These are phyloP conservation scores for Jamesozyma jinghongensis DNA, from an alignment of 805 yeast genomes.

Conservation along the genomic window DNA sequence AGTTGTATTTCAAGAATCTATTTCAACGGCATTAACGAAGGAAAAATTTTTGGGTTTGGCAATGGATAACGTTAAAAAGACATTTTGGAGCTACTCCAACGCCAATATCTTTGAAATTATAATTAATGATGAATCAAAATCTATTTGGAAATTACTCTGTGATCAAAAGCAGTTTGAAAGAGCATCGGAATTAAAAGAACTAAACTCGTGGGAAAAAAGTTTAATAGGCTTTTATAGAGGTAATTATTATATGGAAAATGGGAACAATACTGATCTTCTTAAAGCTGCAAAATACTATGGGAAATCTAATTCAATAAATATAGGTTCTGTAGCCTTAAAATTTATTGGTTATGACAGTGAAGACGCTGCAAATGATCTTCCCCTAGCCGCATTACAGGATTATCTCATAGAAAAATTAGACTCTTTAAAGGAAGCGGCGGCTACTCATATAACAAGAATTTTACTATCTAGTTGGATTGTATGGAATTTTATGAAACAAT, in stretches of 20 bases:
- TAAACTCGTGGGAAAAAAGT: slow-evolving; percentile 36
- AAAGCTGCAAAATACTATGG: slow-evolving; percentile 56
- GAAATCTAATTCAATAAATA: slow-evolving; percentile 44
- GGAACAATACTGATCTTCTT: slow-evolving; percentile 16
- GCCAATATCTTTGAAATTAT: slow-evolving; percentile 61
- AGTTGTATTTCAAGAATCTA: slow-evolving; percentile 35
- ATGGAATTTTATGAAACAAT: slow-evolving; percentile 29
- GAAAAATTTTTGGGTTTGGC: slow-evolving; percentile 39
- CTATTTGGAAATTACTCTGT: slow-evolving; percentile 65
- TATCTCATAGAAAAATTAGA: slow-evolving; percentile 39
- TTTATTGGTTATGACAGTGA: slow-evolving; percentile 38
- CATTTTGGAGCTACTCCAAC: slow-evolving; percentile 71
- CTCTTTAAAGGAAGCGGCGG: slow-evolving; percentile 16
- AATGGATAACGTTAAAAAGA: slow-evolving; percentile 39
- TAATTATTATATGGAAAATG: slow-evolving; percentile 32
- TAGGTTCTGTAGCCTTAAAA: slow-evolving; percentile 58
- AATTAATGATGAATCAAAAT: slow-evolving; percentile 56
- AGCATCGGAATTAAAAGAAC: slow-evolving; percentile 42
- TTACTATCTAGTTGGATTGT: slow-evolving; percentile 32
- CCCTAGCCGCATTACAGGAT: slow-evolving; percentile 38
- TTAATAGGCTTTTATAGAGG: slow-evolving; percentile 49
- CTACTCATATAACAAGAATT: slow-evolving; percentile 18
- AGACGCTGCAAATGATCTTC: slow-evolving; percentile 15
- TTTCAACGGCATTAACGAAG: slow-evolving; percentile 27
- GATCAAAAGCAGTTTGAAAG: slow-evolving; percentile 48